These are phyloP conservation scores for Daedaleopsis nitida DNA, from an alignment of 768 basidiomycete species.

Conservation along the genomic window DNA sequence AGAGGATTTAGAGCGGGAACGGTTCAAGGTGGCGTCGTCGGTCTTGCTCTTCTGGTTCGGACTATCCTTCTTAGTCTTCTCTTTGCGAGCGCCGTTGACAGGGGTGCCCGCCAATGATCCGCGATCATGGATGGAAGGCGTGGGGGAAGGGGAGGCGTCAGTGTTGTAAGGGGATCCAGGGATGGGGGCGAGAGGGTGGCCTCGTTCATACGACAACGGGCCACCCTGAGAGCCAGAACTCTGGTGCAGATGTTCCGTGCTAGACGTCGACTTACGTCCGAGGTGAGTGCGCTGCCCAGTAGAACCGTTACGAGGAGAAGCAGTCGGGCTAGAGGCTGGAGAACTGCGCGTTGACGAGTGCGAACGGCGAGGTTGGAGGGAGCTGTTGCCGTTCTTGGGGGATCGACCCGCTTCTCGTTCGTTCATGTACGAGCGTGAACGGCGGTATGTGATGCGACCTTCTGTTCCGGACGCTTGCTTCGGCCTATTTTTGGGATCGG, in stretches of 20 bases:
- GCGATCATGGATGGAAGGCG: conserved; percentile 44
- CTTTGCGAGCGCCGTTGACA: conserved; percentile 29
- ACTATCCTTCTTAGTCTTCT: conserved; percentile 30
- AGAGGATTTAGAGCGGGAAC: conserved; percentile 57
- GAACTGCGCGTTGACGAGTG: conserved; percentile 29
- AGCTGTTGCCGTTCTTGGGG: conserved; percentile 1
- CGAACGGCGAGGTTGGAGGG: conserved; percentile 23
- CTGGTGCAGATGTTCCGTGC: conserved; percentile 18
- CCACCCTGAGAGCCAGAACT: conserved; percentile 14
- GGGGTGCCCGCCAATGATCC: conserved; percentile 41
- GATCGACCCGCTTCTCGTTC: conserved; percentile 19
- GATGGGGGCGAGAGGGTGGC: conserved; percentile 35
- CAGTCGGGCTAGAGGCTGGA: conserved; percentile 14
- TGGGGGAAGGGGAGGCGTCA: conserved; percentile 50
- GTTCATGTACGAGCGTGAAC: conserved; percentile 26
- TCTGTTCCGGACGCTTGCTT: conserved; percentile 2
- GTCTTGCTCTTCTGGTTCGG: conserved; percentile 16
- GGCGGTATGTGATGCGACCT: conserved; percentile 24
- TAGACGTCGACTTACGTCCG: conserved; percentile 17
- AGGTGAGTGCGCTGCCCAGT: conserved; percentile 2
- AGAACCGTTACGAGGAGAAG: conserved; percentile 7
- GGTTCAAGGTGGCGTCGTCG: conserved; percentile 14
- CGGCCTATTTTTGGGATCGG: conserved; percentile 7
- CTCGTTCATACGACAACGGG: conserved; percentile 30
- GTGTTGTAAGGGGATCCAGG: conserved; percentile 63